Base-by-base conservation (phyloP, 345 rosid genomes). In the Citropsis articulata region DNA sequence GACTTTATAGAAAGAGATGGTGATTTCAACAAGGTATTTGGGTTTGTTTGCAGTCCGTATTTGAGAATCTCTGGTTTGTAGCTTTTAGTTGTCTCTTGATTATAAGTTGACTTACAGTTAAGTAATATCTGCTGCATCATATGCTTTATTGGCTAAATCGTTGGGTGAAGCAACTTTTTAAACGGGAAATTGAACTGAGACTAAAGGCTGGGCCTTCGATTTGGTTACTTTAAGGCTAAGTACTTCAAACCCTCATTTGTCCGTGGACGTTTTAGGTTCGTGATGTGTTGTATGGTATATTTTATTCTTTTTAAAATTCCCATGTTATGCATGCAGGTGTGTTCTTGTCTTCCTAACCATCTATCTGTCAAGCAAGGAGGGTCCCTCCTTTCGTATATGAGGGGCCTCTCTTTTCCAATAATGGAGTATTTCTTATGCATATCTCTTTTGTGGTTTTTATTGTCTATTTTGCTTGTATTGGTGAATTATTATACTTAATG, bases 261-360 rank as follows among this genome's bases (percentile, higher is more conserved):
- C 78, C 86, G 85, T 90, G 91, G 91, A 90, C 89, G 69, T 84
- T 89, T 85, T 86, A 84, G 98, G 95, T 87, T 85, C 84, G 82
- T 89, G 87, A 87, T 81, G 85, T 88, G 85, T 89, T 85, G 81
- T 74, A 64, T 72, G 27, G 79, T 79, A 78, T 73, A 69, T 79
- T 76, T 77, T 88, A 80, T 83, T 86, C 57, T 81, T 92, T 89
- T 93, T 87, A 86, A 94, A 90, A 89, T 89, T 85, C 88, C 86
- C 85, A 90, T 91, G 98, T 91, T 93, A 94, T 91, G 90, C 89
- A 87, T 97, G 99, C 97, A 93, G 98, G 97, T 91, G 77, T 91
- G 88, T 86, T 87, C 89, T 87, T 91, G 91, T 91, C 96, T 88
- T 90, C 98, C 92, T 97, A 90, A 94, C 91, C 89, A 89, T 94